phyloP scores from a whole-genome alignment of 305 asterid genomes.

The Solanum hybrid region DNA sequence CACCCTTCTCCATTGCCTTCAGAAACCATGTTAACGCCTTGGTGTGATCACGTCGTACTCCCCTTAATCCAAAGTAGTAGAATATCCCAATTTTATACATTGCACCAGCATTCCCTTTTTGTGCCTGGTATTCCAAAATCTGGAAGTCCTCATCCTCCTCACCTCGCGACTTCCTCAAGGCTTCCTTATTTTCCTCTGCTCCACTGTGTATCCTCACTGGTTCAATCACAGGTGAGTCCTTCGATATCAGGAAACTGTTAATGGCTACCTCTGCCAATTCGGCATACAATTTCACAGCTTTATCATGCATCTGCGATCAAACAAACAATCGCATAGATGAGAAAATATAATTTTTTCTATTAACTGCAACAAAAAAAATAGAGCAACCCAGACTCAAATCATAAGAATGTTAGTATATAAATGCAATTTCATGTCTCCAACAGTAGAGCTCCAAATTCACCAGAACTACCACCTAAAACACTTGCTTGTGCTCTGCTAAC shows the following conservation, averaged over 20 bases:
- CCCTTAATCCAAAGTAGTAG: constrained; percentile 92
- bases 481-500: background rate
- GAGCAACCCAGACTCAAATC: background rate
- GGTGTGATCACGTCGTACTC: constrained; percentile 74
- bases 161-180: constrained; percentile 84
- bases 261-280: constrained; percentile 91
- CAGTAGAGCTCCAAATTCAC: background rate
- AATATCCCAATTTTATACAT: constrained; percentile 86
- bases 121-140: constrained; percentile 91
- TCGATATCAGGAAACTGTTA: constrained; percentile 79
- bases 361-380: background rate
- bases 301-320: constrained; percentile 71
- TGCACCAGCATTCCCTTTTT: constrained; percentile 90
- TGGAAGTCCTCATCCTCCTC: constrained; percentile 98
- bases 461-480: background rate
- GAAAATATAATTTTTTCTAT: constrained; percentile 11
- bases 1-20: constrained; percentile 89
- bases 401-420: background rate
- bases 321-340: background rate
- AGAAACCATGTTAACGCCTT: constrained; percentile 87
- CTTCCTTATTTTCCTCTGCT: constrained; percentile 91
- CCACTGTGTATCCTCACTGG: constrained; percentile 92
- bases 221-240: constrained; percentile 86
- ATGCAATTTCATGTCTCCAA: background rate
- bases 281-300: constrained; percentile 78